Percentiles rank a stretch among this genome's conserved stretches.
phyloP scores from a whole-genome alignment of 2,329 filamentous ascomycete species.

The Epichloe sp. region DNA sequence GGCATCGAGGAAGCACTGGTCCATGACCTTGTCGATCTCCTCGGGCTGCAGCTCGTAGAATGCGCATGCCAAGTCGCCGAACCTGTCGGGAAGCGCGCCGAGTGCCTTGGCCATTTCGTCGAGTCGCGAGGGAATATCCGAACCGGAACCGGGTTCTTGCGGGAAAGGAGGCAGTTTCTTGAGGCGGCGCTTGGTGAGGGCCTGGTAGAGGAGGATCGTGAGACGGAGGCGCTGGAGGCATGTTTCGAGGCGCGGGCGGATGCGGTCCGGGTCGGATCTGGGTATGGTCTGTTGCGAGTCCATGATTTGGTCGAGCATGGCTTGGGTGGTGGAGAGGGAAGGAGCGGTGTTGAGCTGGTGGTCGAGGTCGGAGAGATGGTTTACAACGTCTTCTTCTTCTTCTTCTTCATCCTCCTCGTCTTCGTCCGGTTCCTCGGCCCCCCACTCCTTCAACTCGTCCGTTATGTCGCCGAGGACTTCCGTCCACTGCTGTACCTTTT shows the following conservation, averaged over 20 bases:
- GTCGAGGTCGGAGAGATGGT: constrained; percentile 22
- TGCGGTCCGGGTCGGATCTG: constrained; percentile 45
- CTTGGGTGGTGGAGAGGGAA: constrained; percentile 31
- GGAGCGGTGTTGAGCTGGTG: background rate
- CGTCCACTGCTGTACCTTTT: constrained; percentile 59
- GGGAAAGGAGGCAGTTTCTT: constrained; percentile 40
- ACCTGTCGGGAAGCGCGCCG: constrained; percentile 48
- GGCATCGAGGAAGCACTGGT: constrained; percentile 47
- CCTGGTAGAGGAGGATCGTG: constrained; percentile 54
- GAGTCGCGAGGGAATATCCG: constrained; percentile 27
- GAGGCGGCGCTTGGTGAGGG: constrained; percentile 55
- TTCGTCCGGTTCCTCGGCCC: constrained; percentile 53
- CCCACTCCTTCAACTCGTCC: constrained; percentile 81
- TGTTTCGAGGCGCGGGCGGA: constrained; percentile 52
- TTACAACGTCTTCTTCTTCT: constrained; percentile 22
- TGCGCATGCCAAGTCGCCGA: constrained; percentile 55
- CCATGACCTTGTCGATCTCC: constrained; percentile 45
- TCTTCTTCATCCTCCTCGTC: constrained; percentile 35
- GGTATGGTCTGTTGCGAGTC: constrained; percentile 48
- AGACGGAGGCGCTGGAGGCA: constrained; percentile 54
- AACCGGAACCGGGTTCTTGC: constrained; percentile 4
- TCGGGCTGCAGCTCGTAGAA: constrained; percentile 58
- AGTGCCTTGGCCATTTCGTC: constrained; percentile 46
- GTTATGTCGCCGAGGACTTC: constrained; percentile 71
- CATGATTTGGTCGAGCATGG: constrained; percentile 57